Evolutionary conservation across 2,329 filamentous ascomycete species (phyloP).

Genomic region (Nakataea oryzae): DNA sequence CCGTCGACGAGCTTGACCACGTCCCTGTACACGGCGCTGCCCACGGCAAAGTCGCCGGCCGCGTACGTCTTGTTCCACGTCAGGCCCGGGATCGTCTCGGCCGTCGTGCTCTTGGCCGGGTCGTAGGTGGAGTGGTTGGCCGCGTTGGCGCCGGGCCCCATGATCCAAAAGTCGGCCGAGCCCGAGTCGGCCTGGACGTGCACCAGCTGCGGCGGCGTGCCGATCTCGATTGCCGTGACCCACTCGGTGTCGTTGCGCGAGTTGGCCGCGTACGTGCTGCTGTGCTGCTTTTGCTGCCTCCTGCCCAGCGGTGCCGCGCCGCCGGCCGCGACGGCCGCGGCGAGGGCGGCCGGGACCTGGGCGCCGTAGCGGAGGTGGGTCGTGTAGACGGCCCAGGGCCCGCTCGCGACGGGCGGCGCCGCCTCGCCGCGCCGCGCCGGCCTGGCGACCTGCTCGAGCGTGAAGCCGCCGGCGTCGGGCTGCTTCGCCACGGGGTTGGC

Average conservation of each 20-base stretch:
- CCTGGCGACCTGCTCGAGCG: background rate
- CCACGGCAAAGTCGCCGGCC: slow-evolving; percentile 18
- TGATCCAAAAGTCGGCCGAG: slow-evolving; percentile 23
- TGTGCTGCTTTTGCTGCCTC: slow-evolving; percentile 5
- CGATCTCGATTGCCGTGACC: slow-evolving; percentile 26
- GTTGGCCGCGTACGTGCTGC: slow-evolving; percentile 17
- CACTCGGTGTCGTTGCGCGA: slow-evolving; percentile 22
- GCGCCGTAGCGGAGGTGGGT: slow-evolving; percentile 25
- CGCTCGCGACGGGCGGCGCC: slow-evolving; percentile 11
- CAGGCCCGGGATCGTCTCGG: slow-evolving; percentile 14
- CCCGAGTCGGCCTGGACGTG: slow-evolving; percentile 21
- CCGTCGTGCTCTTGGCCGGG: slow-evolving; percentile 16
- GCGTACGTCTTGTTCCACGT: slow-evolving; percentile 21
- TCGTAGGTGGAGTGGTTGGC: slow-evolving; percentile 16
- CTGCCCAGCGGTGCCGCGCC: slow-evolving; percentile 8
- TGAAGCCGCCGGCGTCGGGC: background rate
- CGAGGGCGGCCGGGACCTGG: slow-evolving; percentile 19
- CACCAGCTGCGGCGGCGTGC: slow-evolving; percentile 19
- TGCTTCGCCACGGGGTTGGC: background rate
- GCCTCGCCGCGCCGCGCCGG: too few relatives aligned
- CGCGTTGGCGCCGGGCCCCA: slow-evolving; percentile 12
- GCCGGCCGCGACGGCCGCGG: slow-evolving; percentile 13
- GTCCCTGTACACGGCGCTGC: slow-evolving; percentile 18
- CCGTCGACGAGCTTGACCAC: slow-evolving; percentile 16
- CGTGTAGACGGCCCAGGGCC: slow-evolving; percentile 22